A percentile compares a stretch with the other conserved stretches of the same genome.
Conservation (phyloP, 768 basidiomycete genomes). For the Mycena rebaudengoi region DNA sequence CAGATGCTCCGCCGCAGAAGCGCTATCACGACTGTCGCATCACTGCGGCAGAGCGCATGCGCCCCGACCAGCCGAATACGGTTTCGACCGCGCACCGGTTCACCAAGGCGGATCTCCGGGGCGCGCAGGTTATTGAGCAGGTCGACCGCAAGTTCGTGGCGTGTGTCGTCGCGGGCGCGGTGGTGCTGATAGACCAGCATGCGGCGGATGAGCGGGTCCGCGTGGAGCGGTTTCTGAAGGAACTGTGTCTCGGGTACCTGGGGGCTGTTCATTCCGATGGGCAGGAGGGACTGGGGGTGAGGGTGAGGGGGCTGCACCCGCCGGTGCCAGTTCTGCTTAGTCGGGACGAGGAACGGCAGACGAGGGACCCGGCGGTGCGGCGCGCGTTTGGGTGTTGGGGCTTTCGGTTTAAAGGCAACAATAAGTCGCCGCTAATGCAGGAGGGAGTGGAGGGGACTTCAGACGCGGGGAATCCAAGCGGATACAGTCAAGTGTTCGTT, state of each 20-base stretch:
- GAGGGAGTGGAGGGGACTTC: constrained; percentile 33
- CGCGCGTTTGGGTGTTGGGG: constrained; percentile 75
- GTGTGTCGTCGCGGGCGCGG: constrained; percentile 61
- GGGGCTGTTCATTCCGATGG: constrained; percentile 43
- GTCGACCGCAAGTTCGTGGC: constrained; percentile 93
- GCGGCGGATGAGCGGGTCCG: constrained; percentile 97
- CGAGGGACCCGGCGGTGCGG: constrained; percentile 52
- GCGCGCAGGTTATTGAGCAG: constrained; percentile 77
- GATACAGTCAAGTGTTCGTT: constrained; percentile 74
- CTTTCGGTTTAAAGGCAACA: constrained; percentile 62
- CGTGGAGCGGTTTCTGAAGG: constrained; percentile 82
- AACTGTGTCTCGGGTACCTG: constrained; percentile 77
- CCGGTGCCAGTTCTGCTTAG: constrained; percentile 72
- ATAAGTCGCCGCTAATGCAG: constrained; percentile 35
- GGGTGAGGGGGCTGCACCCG: constrained; percentile 55
- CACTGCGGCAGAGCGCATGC: constrained; percentile 25
- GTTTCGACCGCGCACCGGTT: constrained; percentile 47
- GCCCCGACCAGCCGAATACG: constrained; percentile 17
- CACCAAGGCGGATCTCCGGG: constrained; percentile 59
- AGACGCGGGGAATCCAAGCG: constrained; percentile 40
- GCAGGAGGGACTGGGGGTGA: constrained; percentile 20
- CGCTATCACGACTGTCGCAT: constrained; percentile 12
- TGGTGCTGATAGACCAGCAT: constrained; percentile 95
- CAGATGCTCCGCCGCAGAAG: constrained; percentile 1
- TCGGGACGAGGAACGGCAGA: constrained; percentile 63